Conservation (phyloP, 2,329 filamentous ascomycete species). For the Davidsoniella virescens region DNA sequence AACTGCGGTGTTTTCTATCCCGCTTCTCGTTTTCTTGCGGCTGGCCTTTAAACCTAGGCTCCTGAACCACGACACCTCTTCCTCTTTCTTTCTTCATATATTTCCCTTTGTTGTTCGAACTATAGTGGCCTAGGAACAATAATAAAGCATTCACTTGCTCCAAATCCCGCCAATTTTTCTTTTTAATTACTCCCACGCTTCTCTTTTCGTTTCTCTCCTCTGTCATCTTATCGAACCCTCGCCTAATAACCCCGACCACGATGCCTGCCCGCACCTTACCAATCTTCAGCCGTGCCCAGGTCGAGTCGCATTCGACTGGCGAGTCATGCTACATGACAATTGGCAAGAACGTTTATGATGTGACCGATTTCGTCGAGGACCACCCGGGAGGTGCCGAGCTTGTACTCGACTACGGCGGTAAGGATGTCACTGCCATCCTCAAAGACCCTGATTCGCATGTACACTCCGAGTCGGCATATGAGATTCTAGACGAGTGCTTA, state of each 20-base stretch:
- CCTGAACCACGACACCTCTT: not conserved
- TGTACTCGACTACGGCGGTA: conserved; percentile 69
- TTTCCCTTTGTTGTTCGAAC: conserved; percentile 5
- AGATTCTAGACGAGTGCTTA: conserved; percentile 16
- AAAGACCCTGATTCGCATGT: conserved; percentile 44
- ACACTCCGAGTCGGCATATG: conserved; percentile 82
- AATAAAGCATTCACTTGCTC: too few relatives aligned
- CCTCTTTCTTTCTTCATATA: not conserved
- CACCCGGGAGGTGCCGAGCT: conserved; percentile 84
- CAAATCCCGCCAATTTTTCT: not conserved
- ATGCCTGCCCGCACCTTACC: conserved; percentile 60
- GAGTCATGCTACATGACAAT: conserved; percentile 89
- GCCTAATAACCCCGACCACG: conserved; percentile 9
- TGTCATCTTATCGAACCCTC: not conserved
- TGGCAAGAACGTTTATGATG: conserved; percentile 81
- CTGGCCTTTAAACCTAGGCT: too few relatives aligned
- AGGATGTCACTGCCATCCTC: conserved; percentile 36
- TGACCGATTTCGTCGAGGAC: conserved; percentile 77
- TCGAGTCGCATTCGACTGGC: conserved; percentile 61
- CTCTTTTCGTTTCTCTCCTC: conserved; percentile 3
- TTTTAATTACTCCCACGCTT: not conserved
- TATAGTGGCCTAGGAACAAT: not conserved
- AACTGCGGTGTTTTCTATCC: too few relatives aligned
- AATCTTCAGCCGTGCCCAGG: conserved; percentile 64
- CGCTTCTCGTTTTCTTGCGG: too few relatives aligned